phyloP scores from a whole-genome alignment of 192 early-diverging fungal genomes.

The Backusella liffmaniae region DNA sequence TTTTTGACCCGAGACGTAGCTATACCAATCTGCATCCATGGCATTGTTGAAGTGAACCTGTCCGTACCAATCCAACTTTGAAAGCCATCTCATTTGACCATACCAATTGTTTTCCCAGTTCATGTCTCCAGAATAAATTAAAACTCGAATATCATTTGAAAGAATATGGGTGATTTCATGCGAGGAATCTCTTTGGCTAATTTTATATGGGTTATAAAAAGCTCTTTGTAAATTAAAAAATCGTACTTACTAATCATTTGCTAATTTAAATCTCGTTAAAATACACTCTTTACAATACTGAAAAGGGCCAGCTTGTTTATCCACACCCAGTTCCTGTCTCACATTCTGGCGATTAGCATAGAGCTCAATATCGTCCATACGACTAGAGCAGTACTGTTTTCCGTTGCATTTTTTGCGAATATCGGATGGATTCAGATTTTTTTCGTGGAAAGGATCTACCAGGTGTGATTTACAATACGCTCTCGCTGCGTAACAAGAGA shows the following conservation, averaged over 20 bases:
- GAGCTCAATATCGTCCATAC: slow-evolving; percentile 72
- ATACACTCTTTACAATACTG: slow-evolving; percentile 69
- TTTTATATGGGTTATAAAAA: not conserved
- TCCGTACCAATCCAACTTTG: slow-evolving; percentile 13
- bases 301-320: slow-evolving; percentile 58
- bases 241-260: slow-evolving; percentile 17
- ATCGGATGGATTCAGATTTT: slow-evolving; percentile 90
- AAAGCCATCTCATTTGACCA: slow-evolving; percentile 90
- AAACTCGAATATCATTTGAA: slow-evolving; percentile 74
- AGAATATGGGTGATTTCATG: slow-evolving; percentile 48
- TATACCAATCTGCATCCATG: not conserved
- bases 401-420: slow-evolving; percentile 78
- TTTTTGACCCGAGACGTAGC: not conserved
- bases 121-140: slow-evolving; percentile 74
- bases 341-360: slow-evolving; percentile 81
- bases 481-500: slow-evolving; percentile 72
- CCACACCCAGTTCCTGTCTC: slow-evolving; percentile 74
- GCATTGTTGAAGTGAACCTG: slow-evolving; percentile 3
- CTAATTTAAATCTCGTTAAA: slow-evolving; percentile 25
- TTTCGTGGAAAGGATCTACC: slow-evolving; percentile 65
- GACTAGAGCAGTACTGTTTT: slow-evolving; percentile 78
- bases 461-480: slow-evolving; percentile 71
- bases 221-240: not conserved
- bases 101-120: slow-evolving; percentile 40
- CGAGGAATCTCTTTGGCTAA: slow-evolving; percentile 24